Evolutionary conservation across 1,139 yeast species (phyloP), one percentile per base, ranked within the genome.

Genomic region (Sugiyamaella neomexicana): DNA sequence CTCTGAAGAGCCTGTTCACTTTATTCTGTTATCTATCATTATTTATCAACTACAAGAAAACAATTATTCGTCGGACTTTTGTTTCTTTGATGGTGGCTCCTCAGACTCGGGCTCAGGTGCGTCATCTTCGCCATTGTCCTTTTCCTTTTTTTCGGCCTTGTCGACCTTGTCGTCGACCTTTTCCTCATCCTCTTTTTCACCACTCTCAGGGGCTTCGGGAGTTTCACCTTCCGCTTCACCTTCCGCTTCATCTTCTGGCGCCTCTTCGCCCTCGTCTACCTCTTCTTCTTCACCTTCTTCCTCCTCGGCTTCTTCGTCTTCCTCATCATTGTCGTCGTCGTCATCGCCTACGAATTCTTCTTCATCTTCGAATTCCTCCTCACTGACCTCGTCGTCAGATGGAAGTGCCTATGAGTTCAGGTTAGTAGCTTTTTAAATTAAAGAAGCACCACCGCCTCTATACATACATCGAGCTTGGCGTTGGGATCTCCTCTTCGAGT

Each of bases 401-500:
- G 61, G 61, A 25, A 59, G 50, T 2, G 60, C 60, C 57, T 58
- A 10, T 20, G 36, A 9, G 5, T 2, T 29, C 27, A 6, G 34
- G 51, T 46, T 41, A 51, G 41, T 38, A 29, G 39, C 37, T 5
- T 16, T 42, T 20, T 5, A 7, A 5, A 25, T 9, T 6, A 20
- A 20, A 20, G 25, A 5, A 10, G n/a, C n/a, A n/a, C 15, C 17
- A 23, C 13, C 34, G 7, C 15, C 32, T 20, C 10, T n/a, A 12
- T 34, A 38, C 45, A 12, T 47, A 56, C 59, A 31, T 48, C 60
- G 41, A 58, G 52, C 37, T 56, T 57, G 38, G 59, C 59, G 32
- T 50, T 41, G 55, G 62, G 60, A 46, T 59, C 62, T 41, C 60
- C 61, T 58, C 62, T 41, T 51, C 54, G 53, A 13, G 59, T 32